phyloP scores from a whole-genome alignment of 2,329 filamentous ascomycete species.

The Cryphonectria naterciae region DNA sequence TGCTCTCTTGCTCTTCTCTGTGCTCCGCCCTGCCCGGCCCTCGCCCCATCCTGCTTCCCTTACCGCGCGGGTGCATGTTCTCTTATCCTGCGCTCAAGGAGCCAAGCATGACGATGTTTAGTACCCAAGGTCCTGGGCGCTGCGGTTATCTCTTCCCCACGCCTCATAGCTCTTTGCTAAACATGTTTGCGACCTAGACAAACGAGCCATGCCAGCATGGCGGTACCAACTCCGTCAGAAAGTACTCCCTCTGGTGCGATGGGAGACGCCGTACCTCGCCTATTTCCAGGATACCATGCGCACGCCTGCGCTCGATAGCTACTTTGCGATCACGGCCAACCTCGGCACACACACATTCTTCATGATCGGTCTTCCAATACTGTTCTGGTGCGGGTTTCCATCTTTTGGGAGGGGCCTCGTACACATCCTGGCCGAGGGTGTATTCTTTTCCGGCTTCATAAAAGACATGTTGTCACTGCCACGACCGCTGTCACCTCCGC shows the following conservation, averaged over 20 bases:
- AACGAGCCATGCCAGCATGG: conserved; percentile 82
- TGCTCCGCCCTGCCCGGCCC: not conserved
- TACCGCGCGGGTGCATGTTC: not conserved
- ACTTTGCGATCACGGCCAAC: conserved; percentile 96
- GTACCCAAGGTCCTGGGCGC: not conserved
- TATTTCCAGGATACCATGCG: conserved; percentile 80
- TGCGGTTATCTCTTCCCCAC: not conserved
- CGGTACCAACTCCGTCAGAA: conserved; percentile 81
- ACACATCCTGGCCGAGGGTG: conserved; percentile 76
- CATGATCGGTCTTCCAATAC: conserved; percentile 90
- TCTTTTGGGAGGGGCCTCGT: conserved; percentile 80
- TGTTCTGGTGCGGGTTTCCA: conserved; percentile 95
- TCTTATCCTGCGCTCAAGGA: not conserved
- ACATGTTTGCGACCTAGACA: conserved; percentile 60
- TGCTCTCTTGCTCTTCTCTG: not conserved
- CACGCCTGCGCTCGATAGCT: conserved; percentile 85
- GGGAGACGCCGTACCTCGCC: conserved; percentile 94
- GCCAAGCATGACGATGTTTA: not conserved
- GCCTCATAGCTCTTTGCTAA: conserved; percentile 16
- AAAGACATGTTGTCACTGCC: conserved; percentile 95
- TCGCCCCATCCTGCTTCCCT: conserved; percentile 13
- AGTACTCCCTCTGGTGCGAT: conserved; percentile 84
- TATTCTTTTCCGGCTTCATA: conserved; percentile 88
- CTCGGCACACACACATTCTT: conserved; percentile 98
- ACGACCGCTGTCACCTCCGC: conserved; percentile 85